Evolutionary conservation across 2,329 filamentous ascomycete species (phyloP), one percentile per base, ranked within the genome.

Genomic region (Lecanicillium sp.): DNA sequence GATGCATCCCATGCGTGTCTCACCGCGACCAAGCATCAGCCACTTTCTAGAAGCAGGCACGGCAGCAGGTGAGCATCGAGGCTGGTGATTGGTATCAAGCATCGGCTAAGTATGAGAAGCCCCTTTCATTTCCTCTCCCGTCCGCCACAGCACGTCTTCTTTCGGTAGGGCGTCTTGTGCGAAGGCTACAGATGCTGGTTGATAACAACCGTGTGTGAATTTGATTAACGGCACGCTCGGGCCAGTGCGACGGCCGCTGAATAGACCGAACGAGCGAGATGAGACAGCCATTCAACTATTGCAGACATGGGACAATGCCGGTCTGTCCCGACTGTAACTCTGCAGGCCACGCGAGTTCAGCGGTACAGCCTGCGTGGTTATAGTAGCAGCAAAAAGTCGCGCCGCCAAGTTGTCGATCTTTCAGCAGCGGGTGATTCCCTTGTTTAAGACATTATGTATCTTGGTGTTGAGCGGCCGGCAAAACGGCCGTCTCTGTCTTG

Each of bases 31-130:
- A 19, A 33, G 33, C 30, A 43, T 48, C 38, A 23, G 30, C 38
- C 30, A 37, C 38, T 42, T 48, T 48, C 46, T 48, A 48, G 46
- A 48, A 48, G 46, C 39, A 17, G n/a, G 36, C 39, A 19, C 19
- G 10, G 27, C n/a, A n/a, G 27, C 35, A 29, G 24, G 17, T 24
- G n/a, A 29, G 9, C 11, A 4, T n/a, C 36, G 20, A 21, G 12
- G 20, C 15, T 24, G 14, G 30, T 24, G 44, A 46, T 39, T 46
- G 44, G 35, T 24, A 39, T 33, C 26, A 32, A 26, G 5, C 9
- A 9, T 23, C 44, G 24, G 43, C 21, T 32, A 46, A 23, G 35
- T 38, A 39, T 39, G 44, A 35, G 35, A 26, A 20, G 35, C 17
- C 44, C 44, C 44, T 39, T 46, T 46, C 44, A 46, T 46, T 39